Base-by-base conservation (phyloP, 805 yeast genomes). In the Tetrapisispora pingtungensis region DNA sequence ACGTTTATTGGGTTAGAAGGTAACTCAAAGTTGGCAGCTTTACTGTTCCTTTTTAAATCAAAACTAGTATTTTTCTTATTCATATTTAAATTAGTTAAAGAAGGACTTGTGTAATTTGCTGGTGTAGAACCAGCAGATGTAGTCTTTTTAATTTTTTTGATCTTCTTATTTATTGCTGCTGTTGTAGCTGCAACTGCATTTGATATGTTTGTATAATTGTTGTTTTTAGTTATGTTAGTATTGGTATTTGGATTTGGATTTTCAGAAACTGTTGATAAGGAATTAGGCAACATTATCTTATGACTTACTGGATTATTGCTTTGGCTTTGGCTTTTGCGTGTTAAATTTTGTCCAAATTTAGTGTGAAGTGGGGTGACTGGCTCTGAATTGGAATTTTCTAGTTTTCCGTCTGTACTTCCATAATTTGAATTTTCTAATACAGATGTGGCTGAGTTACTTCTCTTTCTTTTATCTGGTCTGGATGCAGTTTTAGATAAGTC, bases 211-310 rank as follows among this genome's bases (percentile, higher is more conserved):
- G 24, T 33, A 14, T 37, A 37, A 37, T 27, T 32, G 26, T 33
- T 32, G 13, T 18, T 26, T 12, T 15, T 40, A 24, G 10, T 10
- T 6, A n/a, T 10, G 3, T 24, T 33, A 10, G 22, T 2, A n/a
- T 14, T 18, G 7, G 24, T 5, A 14, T 12, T 14, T 15, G 40
- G 15, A 17, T 12, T n/a, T 4, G 17, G 22, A 35, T 34, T 33
- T 30, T 53, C 57, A 10, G 49, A 32, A 10, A 53, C 54, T 15
- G 57, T 47, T 1, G 55, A 44, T 10, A 51, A 42, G 3, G 51
- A 46, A 27, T 50, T 51, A 12, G 55, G 49, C 14, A 47, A 24
- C 10, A 41, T 40, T 10, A 43, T 40, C 35, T 48, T 52, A 26
- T 46, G 46, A 28, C n/a, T 26, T n/a, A 19, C 13, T 14, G 37